These are phyloP conservation scores for Dillenia suffruticosa DNA, from an alignment of 164 flowering plant species.

Conservation along the genomic window DNA sequence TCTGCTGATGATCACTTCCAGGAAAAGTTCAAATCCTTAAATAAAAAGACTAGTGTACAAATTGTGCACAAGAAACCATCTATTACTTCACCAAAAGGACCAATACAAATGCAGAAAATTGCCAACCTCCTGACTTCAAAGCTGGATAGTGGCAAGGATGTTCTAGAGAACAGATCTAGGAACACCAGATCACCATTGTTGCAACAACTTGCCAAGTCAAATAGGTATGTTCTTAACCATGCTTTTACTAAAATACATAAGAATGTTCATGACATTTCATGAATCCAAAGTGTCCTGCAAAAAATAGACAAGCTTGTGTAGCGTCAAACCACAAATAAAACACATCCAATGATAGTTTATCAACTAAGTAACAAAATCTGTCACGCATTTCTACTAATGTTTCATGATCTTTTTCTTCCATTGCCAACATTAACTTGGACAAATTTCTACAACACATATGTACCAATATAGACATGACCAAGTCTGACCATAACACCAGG, in stretches of 20 bases:
- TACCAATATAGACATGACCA: no score
- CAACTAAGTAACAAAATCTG: no score
- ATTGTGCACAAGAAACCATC: constrained; percentile 14
- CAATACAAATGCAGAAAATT: neutral
- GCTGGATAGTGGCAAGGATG: constrained; percentile 12
- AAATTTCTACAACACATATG: no score
- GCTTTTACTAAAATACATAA: neutral
- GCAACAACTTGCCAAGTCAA: constrained; percentile 20
- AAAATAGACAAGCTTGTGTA: no score
- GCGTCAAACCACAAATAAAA: no score
- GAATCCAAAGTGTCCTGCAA: no score
- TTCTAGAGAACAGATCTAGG: constrained; percentile 8
- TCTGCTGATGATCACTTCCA: constrained; percentile 14
- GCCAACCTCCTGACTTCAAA: constrained; percentile 1
- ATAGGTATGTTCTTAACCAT: constrained; percentile 18
- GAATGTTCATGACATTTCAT: no score
- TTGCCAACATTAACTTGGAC: no score
- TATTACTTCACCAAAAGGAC: constrained; percentile 6
- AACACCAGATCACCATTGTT: constrained; percentile 19
- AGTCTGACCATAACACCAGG: no score
- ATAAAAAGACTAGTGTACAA: constrained; percentile 11
- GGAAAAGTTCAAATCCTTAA: constrained; percentile 11
- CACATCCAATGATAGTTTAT: no score
- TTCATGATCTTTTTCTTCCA: no score
- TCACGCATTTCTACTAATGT: no score